Conservation (phyloP, 1,284 basidiomycete genomes). For the Trametes versicolor region DNA sequence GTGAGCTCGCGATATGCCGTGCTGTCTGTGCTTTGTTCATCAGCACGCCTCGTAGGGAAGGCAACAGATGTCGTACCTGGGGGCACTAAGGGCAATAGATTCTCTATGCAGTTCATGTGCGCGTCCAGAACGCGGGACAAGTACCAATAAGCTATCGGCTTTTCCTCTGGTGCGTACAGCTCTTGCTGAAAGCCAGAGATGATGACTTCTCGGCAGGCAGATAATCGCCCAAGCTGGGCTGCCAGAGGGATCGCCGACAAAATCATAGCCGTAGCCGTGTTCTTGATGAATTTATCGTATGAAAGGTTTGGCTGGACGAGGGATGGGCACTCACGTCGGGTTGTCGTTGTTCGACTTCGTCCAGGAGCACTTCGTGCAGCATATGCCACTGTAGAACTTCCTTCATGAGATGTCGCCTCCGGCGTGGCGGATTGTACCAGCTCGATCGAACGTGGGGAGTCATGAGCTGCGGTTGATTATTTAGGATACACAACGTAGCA, state of each 20-base stretch:
- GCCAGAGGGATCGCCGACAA: conserved; percentile 55
- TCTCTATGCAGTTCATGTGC: conserved; percentile 65
- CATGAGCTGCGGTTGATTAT: conserved; percentile 54
- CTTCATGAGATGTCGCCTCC: conserved; percentile 71
- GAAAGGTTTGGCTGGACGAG: neutral
- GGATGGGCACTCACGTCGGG: conserved; percentile 36
- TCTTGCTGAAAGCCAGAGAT: conserved; percentile 83
- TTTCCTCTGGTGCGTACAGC: conserved; percentile 74
- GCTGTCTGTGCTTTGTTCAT: conserved; percentile 48
- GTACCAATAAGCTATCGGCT: conserved; percentile 81
- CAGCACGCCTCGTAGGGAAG: neutral
- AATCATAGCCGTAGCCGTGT: conserved; percentile 40
- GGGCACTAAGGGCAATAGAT: conserved; percentile 51
- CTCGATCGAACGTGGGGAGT: conserved; percentile 64
- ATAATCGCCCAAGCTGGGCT: conserved; percentile 66
- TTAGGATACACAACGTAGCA: neutral
- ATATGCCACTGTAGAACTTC: conserved; percentile 70
- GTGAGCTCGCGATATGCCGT: conserved; percentile 54
- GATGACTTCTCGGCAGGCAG: conserved; percentile 71
- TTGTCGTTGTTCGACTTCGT: conserved; percentile 49
- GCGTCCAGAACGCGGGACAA: conserved; percentile 60
- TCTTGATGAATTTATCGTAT: conserved; percentile 23
- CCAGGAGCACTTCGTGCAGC: conserved; percentile 57
- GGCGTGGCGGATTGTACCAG: conserved; percentile 75
- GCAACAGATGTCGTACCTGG: conserved; percentile 45